Percentiles rank a stretch among this genome's conserved stretches.
These are phyloP conservation scores for Colletotrichum orchidophilum DNA, from an alignment of 2,329 filamentous ascomycete species.

Conservation along the genomic window DNA sequence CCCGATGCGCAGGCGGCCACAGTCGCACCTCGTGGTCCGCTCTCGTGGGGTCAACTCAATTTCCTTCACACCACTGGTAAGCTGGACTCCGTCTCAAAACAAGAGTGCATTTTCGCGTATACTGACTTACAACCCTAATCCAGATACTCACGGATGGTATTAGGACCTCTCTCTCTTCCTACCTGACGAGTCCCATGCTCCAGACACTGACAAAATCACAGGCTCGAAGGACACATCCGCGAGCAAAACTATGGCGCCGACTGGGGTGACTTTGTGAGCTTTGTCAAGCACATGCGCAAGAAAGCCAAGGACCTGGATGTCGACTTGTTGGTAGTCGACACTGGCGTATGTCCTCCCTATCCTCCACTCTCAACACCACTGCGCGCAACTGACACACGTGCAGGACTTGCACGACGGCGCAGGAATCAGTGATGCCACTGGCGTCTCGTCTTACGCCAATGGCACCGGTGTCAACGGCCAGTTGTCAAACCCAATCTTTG, in stretches of 20 bases:
- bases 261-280: conserved; percentile 73
- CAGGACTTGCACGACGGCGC: conserved; percentile 72
- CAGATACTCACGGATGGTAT: conserved; percentile 22
- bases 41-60: conserved; percentile 73
- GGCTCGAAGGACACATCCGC: conserved; percentile 69
- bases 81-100: background rate
- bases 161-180: too few relatives aligned
- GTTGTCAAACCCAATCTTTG: conserved; percentile 58
- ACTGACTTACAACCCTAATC: conserved; percentile 71
- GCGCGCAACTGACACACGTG: conserved; percentile 39
- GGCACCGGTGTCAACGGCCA: conserved; percentile 57
- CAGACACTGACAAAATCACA: background rate
- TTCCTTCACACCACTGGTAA: conserved; percentile 52
- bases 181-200: background rate
- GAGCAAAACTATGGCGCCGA: conserved; percentile 72
- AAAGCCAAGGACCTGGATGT: conserved; percentile 65
- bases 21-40: conserved; percentile 52
- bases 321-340: conserved; percentile 69
- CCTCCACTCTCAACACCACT: background rate
- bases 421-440: conserved; percentile 69
- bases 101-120: conserved; percentile 33
- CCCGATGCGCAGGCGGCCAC: conserved; percentile 53
- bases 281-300: conserved; percentile 67
- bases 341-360: conserved; percentile 48
- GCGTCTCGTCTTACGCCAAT: conserved; percentile 28